Base-by-base conservation (phyloP, 148 eudicot species). In the Diospyros kaki region DNA sequence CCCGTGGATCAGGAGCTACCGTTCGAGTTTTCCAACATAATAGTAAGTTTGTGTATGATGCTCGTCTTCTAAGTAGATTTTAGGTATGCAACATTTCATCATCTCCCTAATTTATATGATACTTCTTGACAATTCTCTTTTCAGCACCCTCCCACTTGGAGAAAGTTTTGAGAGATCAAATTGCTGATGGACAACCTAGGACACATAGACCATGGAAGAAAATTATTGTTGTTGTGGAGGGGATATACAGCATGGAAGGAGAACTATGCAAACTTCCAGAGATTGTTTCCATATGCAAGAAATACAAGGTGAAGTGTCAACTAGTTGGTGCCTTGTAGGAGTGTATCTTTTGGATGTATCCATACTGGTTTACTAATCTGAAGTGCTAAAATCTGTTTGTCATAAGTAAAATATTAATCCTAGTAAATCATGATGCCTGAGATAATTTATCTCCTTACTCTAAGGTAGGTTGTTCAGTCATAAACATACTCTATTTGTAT, bases 131-230 rank as follows among this genome's bases (percentile, higher is more conserved):
- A 65, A 61, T 46, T 79, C 64, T 48, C 52, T 48, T 43, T 80
- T 38, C 63, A 95, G 98, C 88, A 11, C 99, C 99, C 56, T 89
- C 94, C 28, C 91, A 92, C 82, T 84, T 95, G 82, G 99, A 92
- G 78, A 84, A 78, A 56, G 94, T 92, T 79, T 79, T 95, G 87
- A 88, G 96, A 77, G 98, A 92, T 72, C 93, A 90, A 73, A 95
- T 95, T 87, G 91, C 97, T 54, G 92, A 87, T 13, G 98, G 98
- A 69, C 97, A 95, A 77, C 96, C 97, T 5, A 89, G 98, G 75
- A 95, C 98, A 10, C 98, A 90, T 84, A 87, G 98, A 85, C 97
- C 98, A 66, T 95, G 98, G 98, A 95, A 95, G 83, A 95, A 95
- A 79, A 95, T 95, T 61, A 87, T 95, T 56, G 94, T 95, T 69